A percentile compares a stretch with the other conserved stretches of the same genome.
phyloP scores from a whole-genome alignment of 257 asterid genomes.

The Verbena officinalis region DNA sequence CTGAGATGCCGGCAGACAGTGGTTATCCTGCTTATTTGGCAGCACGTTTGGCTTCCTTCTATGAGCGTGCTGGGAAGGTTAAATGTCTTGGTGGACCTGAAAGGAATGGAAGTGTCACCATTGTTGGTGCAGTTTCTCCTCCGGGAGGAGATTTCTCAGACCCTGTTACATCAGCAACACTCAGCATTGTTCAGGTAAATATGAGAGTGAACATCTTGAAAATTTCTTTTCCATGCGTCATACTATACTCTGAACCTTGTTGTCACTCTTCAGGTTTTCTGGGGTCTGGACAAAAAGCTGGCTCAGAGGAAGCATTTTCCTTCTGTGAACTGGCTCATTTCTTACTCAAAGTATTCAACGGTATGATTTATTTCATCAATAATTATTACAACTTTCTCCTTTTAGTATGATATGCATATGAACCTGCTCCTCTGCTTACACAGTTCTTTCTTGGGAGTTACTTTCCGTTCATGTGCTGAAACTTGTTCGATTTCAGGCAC shows the following conservation, averaged over 20 bases:
- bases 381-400: background rate
- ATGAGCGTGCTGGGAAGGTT: constrained; percentile 99
- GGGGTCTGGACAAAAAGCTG: constrained; percentile 99
- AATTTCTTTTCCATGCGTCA: constrained; percentile 18
- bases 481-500: constrained; percentile 56
- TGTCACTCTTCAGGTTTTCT: constrained; percentile 72
- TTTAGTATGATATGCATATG: background rate
- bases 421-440: background rate
- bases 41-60: constrained; percentile 97
- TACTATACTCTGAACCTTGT: constrained; percentile 26
- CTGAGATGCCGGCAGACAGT: constrained; percentile 99
- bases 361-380: constrained; percentile 39
- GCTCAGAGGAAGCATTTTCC: constrained; percentile 99
- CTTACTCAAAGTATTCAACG: constrained; percentile 96
- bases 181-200: constrained; percentile 93
- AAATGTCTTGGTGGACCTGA: constrained; percentile 99
- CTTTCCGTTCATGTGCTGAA: constrained; percentile 22
- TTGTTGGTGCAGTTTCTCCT: constrained; percentile 99
- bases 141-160: constrained; percentile 99
- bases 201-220: constrained; percentile 18
- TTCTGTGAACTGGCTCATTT: constrained; percentile 98
- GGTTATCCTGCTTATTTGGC: constrained; percentile 99
- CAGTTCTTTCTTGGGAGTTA: background rate
- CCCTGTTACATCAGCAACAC: constrained; percentile 99
- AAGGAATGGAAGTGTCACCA: constrained; percentile 97